Base-by-base conservation (phyloP, 2,329 filamentous ascomycete genomes). In the Pseudocercospora vitis region DNA sequence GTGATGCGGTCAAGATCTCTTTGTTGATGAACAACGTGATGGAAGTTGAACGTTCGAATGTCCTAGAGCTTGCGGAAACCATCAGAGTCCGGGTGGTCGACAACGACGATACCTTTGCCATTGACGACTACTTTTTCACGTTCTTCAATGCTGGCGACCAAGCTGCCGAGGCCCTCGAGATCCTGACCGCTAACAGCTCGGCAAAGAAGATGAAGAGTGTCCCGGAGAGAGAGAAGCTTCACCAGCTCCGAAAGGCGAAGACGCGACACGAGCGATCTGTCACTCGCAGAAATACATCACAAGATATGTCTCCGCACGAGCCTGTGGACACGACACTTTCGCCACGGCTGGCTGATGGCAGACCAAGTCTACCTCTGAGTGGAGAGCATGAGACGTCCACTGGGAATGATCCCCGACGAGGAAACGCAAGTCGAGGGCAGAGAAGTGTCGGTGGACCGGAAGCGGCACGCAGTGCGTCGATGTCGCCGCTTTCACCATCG, bases 111-210 rank as follows among this genome's bases (percentile, higher is more conserved):
- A 95, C 90, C 0, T 97, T 88, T 72, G 91, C 91, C 2, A 89
- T 97, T 59, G 94, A 99, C 65, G 94, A 99, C 84, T 96, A 97
- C 70, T 97, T 95, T 70, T 97, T 99, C 71, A 94, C 91, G 0
- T 97, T 97, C 73, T 96, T 96, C 70, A 87, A 83, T 62, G 86
- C 86, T 58, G 91, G 91, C 5, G 85, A 88, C 64, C 89, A 96
- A 64, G 92, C 90, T 11, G 83, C 95, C 58, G 83, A 86, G 23
- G 53, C 46, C 2, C n/a, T 52, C 23, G 50, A 40, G 46, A 81
- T 94, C 2, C 77, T 99, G 48, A 88, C 83, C 7, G 85, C 88
- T 45, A 83, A 86, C 59, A 81, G 83, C 19, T 75, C 81, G 12
- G 59, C 59, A 16, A 58, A 52, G 44, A 59, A 59, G 31, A 48